These are phyloP conservation scores for Ramichloridium luteum DNA, from an alignment of 2,329 filamentous ascomycete species.

Conservation along the genomic window DNA sequence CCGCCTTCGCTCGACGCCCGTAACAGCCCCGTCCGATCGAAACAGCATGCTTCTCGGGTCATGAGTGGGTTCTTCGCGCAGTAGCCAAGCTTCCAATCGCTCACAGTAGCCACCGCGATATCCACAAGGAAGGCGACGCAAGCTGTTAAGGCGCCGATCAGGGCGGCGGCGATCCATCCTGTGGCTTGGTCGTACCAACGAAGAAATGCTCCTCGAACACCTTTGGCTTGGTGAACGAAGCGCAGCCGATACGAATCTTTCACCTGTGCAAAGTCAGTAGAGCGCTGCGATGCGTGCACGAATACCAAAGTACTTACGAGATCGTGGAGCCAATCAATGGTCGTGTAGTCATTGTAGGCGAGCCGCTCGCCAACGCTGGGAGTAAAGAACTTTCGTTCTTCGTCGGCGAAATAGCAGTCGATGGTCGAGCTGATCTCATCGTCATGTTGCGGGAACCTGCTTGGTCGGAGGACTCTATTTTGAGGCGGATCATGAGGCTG, in stretches of 20 bases:
- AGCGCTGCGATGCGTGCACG: not conserved
- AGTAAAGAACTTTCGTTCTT: conserved; percentile 35
- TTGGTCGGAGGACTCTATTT: too few relatives aligned
- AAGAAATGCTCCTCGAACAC: conserved; percentile 30
- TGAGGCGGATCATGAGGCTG: too few relatives aligned
- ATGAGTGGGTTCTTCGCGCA: conserved; percentile 36
- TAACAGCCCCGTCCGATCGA: conserved; percentile 21
- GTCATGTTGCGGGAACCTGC: conserved; percentile 25
- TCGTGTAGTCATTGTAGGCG: conserved; percentile 50
- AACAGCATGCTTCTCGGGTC: conserved; percentile 41
- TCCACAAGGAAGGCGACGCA: conserved; percentile 45
- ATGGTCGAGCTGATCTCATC: conserved; percentile 33
- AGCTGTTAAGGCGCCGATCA: conserved; percentile 45
- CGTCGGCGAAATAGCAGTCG: conserved; percentile 33
- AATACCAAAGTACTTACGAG: too few relatives aligned
- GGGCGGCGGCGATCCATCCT: conserved; percentile 43
- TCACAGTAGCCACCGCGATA: conserved; percentile 41
- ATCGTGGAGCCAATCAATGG: conserved; percentile 51
- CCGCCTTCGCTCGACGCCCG: conserved; percentile 9
- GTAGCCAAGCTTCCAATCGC: conserved; percentile 47
- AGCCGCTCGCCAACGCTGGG: conserved; percentile 43
- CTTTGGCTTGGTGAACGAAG: conserved; percentile 30
- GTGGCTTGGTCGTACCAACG: conserved; percentile 39
- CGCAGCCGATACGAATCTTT: conserved; percentile 46
- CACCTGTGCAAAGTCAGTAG: conserved; percentile 31